Conservation (phyloP, 371 early-diverging fungal genomes). For the Mucor irregularis region DNA sequence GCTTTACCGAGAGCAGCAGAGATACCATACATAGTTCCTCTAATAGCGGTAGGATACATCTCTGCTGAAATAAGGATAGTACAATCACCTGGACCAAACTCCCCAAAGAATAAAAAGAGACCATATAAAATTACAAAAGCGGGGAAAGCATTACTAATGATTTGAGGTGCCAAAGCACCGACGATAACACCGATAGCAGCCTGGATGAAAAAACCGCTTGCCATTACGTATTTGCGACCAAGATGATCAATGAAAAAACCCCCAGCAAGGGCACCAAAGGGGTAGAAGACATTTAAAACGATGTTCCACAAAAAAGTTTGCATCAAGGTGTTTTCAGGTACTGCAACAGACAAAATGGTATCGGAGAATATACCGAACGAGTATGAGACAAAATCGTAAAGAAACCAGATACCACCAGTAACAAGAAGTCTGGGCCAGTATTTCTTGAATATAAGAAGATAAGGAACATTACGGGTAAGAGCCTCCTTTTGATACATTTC, state of each 20-base stretch:
- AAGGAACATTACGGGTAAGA: conserved; percentile 58
- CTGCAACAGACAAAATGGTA: conserved; percentile 52
- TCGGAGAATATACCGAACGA: conserved; percentile 58
- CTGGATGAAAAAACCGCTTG: conserved; percentile 54
- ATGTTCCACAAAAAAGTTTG: conserved; percentile 58
- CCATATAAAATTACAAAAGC: conserved; percentile 69
- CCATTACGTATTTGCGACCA: conserved; percentile 61
- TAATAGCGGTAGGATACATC: conserved; percentile 58
- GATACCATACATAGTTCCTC: conserved; percentile 66
- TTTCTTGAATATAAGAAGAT: conserved; percentile 54
- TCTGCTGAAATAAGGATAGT: conserved; percentile 51
- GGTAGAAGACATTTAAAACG: conserved; percentile 59
- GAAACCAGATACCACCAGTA: conserved; percentile 63
- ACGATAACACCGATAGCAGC: conserved; percentile 63
- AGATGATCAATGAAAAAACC: conserved; percentile 55
- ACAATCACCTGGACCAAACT: conserved; percentile 61
- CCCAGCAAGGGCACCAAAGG: conserved; percentile 59
- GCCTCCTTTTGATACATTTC: conserved; percentile 49
- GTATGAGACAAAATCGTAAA: conserved; percentile 65
- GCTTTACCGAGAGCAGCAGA: conserved; percentile 60
- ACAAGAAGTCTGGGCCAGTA: conserved; percentile 63
- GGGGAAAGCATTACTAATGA: conserved; percentile 52
- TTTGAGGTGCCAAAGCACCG: conserved; percentile 49
- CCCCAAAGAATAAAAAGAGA: conserved; percentile 57
- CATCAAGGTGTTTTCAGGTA: conserved; percentile 39